Base-by-base conservation (phyloP, 768 basidiomycete species). In the Suillus occidentalis region DNA sequence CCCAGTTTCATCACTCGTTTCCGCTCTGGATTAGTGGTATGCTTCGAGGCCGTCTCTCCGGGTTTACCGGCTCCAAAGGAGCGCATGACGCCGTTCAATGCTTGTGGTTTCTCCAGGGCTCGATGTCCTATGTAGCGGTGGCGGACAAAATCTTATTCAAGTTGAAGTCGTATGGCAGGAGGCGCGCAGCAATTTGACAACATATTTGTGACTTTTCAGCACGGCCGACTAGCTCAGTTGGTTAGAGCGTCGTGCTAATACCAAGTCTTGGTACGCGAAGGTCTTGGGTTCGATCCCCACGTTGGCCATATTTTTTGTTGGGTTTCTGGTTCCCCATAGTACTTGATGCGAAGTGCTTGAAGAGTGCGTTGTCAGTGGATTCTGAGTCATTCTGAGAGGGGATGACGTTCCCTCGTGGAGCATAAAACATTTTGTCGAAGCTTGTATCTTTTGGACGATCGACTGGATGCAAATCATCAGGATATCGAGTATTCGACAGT, bases 201-300 rank as follows among this genome's bases (percentile, higher is more conserved):
- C 1, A n/a, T 55, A n/a, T 36, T 55, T n/a, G 13, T 13, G 0
- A 6, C 18, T 18, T 31, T 37, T 7, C 3, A 10, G 6, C 58
- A 42, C 42, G 89, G 89, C 89, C 89, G 89, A 86, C 88, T 91
- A 90, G 90, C 90, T 92, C 90, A 92, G 90, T 81, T 91, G 90
- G 90, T 91, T 91, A 91, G 90, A 91, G 90, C 89, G 89, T 90
- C 86, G 89, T 89, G 87, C 89, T 91, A 90, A 72, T 76, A 75
- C 68, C 42, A 37, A n/a, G 3, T 40, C 22, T 0, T 25, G 74
- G 22, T 55, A 87, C 85, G 84, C 87, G 85, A 88, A 89, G 86
- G 87, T 87, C 87, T 85, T 88, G 87, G 87, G 87, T 88, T 88
- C 87, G 86, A 88, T 83, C 87, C 87, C 86, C 86, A 87, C 84